phyloP scores from a whole-genome alignment of 1,284 basidiomycete species.

The Lignosus rhinocerotis region DNA sequence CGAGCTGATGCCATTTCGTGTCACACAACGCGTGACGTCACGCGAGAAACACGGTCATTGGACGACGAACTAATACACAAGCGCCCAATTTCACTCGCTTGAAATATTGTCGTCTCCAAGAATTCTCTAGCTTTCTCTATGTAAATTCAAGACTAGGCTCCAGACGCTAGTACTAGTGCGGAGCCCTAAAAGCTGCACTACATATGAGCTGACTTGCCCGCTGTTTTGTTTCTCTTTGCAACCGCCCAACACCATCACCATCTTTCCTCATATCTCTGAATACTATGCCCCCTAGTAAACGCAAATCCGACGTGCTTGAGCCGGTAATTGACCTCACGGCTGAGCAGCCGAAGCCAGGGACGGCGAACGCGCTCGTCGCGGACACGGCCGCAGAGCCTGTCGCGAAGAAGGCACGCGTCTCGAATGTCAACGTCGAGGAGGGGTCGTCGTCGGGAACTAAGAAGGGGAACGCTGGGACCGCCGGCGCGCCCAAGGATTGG shows the following conservation, averaged over 20 bases:
- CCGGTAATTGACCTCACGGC: constrained; percentile 7
- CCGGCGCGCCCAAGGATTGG: constrained; percentile 25
- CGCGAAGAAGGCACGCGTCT: constrained; percentile 60
- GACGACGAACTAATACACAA: not conserved
- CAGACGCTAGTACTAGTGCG: not conserved
- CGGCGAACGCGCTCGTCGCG: constrained; percentile 1
- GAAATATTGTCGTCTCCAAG: not conserved
- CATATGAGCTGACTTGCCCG: not conserved
- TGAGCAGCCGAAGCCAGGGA: constrained; percentile 3
- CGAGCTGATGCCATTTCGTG: not conserved
- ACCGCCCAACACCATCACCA: not conserved
- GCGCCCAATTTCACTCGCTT: constrained; percentile 3
- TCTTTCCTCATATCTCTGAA: not conserved
- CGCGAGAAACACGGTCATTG: constrained; percentile 13
- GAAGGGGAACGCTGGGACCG: constrained; percentile 27
- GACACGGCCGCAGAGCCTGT: constrained; percentile 3
- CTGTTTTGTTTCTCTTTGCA: not conserved
- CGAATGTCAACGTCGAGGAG: constrained; percentile 36
- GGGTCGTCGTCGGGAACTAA: constrained; percentile 24
- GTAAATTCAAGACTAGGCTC: too few species aligned
- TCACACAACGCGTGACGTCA: constrained; percentile 16
- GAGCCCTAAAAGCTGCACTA: not conserved
- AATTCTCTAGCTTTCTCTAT: too few species aligned
- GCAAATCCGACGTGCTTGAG: constrained; percentile 31
- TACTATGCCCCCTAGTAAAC: constrained; percentile 29